Conservation (phyloP, 2,329 filamentous ascomycete species). For the Dothideomycetes sp. region DNA sequence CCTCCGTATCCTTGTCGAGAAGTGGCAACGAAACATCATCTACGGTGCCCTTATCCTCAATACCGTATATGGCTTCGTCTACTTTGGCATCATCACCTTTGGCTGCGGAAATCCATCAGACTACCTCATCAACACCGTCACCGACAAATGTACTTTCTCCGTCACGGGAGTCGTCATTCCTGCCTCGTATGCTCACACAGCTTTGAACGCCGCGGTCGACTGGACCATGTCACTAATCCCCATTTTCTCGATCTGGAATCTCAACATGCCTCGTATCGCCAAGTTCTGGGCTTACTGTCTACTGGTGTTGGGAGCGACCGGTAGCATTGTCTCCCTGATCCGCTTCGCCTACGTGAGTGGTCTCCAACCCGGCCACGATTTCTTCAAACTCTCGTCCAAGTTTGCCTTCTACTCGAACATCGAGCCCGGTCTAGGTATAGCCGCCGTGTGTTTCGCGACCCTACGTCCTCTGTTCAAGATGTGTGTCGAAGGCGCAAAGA, state of each 20-base stretch:
- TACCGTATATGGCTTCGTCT: slow-evolving; percentile 4
- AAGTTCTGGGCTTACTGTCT: slow-evolving; percentile 14
- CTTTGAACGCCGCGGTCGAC: slow-evolving; percentile 14
- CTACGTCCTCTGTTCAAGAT: slow-evolving; percentile 19
- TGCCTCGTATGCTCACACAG: slow-evolving; percentile 11
- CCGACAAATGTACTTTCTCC: slow-evolving; percentile 11
- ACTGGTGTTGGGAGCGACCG: slow-evolving; percentile 12
- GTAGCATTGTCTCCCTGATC: slow-evolving; percentile 14
- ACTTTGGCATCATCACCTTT: slow-evolving; percentile 8
- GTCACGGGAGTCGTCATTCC: slow-evolving; percentile 6
- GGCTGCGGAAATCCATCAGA: slow-evolving; percentile 6
- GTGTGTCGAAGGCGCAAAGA: slow-evolving; percentile 2
- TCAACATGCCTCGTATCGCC: slow-evolving; percentile 12
- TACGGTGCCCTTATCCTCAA: neutral
- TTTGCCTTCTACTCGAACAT: slow-evolving; percentile 16
- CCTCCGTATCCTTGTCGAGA: slow-evolving; percentile 12
- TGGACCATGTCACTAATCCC: slow-evolving; percentile 14
- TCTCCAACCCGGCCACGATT: slow-evolving; percentile 3
- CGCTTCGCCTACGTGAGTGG: slow-evolving; percentile 14
- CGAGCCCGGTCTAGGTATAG: slow-evolving; percentile 20
- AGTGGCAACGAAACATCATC: slow-evolving; percentile 12
- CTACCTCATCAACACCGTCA: slow-evolving; percentile 1
- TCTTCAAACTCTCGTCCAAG: slow-evolving; percentile 10
- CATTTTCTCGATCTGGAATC: slow-evolving; percentile 11
- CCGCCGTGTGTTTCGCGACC: slow-evolving; percentile 18